Conservation (phyloP, 805 yeast genomes). For the Wickerhamiella brachini region DNA sequence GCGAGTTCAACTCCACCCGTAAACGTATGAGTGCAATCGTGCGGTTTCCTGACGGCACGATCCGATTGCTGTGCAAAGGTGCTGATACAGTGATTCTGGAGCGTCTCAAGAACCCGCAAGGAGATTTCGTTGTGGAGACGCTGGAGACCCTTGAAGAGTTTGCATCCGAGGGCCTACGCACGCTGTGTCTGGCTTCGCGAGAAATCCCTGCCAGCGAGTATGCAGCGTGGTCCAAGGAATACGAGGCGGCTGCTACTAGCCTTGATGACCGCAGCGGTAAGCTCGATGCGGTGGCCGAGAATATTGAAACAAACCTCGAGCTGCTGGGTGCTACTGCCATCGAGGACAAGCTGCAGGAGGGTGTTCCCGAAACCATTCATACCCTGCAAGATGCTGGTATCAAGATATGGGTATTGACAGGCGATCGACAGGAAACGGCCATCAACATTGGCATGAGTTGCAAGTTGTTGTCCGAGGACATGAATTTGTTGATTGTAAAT, state of each 20-base stretch:
- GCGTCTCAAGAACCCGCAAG: slow-evolving; percentile 32
- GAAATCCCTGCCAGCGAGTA: slow-evolving; percentile 72
- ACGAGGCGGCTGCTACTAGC: slow-evolving; percentile 72
- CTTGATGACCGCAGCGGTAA: slow-evolving; percentile 58
- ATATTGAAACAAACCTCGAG: slow-evolving; percentile 66
- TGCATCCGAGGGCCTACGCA: slow-evolving; percentile 91
- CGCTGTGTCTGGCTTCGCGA: slow-evolving; percentile 82
- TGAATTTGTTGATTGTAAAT: slow-evolving; percentile 81
- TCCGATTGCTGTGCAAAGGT: slow-evolving; percentile 84
- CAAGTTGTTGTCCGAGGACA: slow-evolving; percentile 82
- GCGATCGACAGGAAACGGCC: slow-evolving; percentile 98
- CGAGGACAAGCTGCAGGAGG: slow-evolving; percentile 94
- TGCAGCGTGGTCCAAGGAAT: slow-evolving; percentile 46
- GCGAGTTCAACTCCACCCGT: slow-evolving; percentile 95
- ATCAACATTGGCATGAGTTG: slow-evolving; percentile 98
- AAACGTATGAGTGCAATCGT: slow-evolving; percentile 95
- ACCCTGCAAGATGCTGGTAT: slow-evolving; percentile 94
- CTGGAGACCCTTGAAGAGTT: slow-evolving; percentile 86
- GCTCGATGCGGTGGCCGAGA: slow-evolving; percentile 79
- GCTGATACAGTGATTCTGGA: slow-evolving; percentile 95
- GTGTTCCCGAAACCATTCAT: slow-evolving; percentile 95
- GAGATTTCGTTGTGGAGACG: slow-evolving; percentile 33
- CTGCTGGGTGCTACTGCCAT: slow-evolving; percentile 95
- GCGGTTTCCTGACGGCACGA: slow-evolving; percentile 85
- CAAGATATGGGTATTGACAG: slow-evolving; percentile 94